Evolutionary conservation across 495 filamentous ascomycete species (phyloP).

Genomic region (Daldinia grandis): DNA sequence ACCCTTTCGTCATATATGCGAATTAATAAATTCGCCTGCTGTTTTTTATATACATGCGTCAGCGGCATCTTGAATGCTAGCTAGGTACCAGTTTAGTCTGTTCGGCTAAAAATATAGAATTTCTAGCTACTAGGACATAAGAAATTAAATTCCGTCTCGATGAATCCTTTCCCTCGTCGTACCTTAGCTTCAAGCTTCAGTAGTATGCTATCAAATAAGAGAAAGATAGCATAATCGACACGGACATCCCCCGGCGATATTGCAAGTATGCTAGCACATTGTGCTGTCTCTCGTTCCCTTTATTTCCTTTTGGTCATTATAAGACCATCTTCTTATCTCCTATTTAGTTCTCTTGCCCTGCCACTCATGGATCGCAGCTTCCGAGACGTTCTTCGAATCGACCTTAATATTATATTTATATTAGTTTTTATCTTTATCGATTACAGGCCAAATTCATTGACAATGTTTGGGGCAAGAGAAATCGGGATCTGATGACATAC

Average conservation of each 20-base stretch:
- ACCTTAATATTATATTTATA: constrained; percentile 5
- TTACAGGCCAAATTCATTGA: neutral
- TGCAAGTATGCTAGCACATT: neutral
- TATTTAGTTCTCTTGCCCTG: neutral
- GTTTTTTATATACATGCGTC: neutral
- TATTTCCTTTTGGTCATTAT: neutral
- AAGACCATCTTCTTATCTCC: neutral
- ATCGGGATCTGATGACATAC: constrained; percentile 18
- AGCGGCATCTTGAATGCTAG: neutral
- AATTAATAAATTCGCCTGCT: neutral
- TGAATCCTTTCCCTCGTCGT: neutral
- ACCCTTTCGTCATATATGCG: neutral
- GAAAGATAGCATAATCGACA: neutral
- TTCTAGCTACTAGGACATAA: neutral
- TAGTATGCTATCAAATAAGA: neutral
- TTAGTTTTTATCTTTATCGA: constrained; percentile 9
- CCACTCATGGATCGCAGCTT: constrained; percentile 23
- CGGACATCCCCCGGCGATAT: neutral
- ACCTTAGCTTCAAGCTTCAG: neutral
- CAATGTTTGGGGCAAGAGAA: neutral
- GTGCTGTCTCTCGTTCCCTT: neutral
- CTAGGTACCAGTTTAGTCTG: neutral
- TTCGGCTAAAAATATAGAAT: neutral
- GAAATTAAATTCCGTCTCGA: neutral
- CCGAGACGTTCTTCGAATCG: constrained; percentile 16